Base-by-base conservation (phyloP, 2,329 filamentous ascomycete species). In the Colletotrichum liriopes region DNA sequence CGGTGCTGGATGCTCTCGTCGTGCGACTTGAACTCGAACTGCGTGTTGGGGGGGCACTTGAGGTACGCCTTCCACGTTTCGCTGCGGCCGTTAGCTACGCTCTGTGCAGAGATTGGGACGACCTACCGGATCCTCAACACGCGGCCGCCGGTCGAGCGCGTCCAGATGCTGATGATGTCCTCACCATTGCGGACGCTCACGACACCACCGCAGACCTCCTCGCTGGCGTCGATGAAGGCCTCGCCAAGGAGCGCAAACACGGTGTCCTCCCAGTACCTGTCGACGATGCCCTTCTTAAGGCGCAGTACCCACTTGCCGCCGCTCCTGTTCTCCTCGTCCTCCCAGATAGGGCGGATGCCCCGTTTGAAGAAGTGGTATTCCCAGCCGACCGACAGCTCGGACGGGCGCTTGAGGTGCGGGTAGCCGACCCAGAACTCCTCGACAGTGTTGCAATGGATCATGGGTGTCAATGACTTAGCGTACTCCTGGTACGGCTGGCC, bases 291-390 rank as follows among this genome's bases (percentile, higher is more conserved):
- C 87, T 99, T 99, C 89, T 98, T 98, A 81, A 99, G 86, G 76
- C 96, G 90, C 81, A 99, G 92, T 75, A 98, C 95, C 96, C 96
- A 99, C 85, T 99, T 99, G 63, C 96, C 96, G 66, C 96, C 96
- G 76, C 92, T 93, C 82, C 94, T 96, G 85, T 99, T 99, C 81
- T 97, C 94, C 58, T 98, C 95, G 77, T 99, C 96, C 83, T 99
- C 96, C 96, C 96, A 99, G 77, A 99, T 96, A 29, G 96, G 96
- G 73, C 96, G 92, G 73, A 99, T 95, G 66, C 95, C 96, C 80
- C 96, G 95, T 84, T 96, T 97, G 87, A 99, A 99, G 72, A 99
- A 92, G 81, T 99, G 96, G 81, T 98, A 99, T 83, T 99, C 96
- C 32, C 95, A 98, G 39, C 98, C 96, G 5, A 96, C 92, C 8